Percentiles rank a stretch among this genome's conserved stretches.
These are phyloP conservation scores for Neostapfia colusana DNA, from an alignment of 176 grass and related monocot genomes.

Conservation along the genomic window DNA sequence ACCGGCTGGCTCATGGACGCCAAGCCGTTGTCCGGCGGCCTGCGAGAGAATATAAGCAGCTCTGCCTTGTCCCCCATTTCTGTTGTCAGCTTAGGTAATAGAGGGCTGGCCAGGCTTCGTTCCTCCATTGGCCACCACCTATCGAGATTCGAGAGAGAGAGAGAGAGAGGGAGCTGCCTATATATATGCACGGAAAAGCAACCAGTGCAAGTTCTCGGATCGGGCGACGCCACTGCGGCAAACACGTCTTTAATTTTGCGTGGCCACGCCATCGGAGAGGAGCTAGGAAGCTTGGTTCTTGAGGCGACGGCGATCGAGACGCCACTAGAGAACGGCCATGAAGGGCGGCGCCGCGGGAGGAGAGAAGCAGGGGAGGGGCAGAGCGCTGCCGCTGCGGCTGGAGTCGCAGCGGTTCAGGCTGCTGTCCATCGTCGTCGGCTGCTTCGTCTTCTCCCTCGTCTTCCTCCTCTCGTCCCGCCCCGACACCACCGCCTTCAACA, in stretches of 20 bases:
- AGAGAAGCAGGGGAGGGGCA: constrained; percentile 3
- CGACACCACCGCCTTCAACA: constrained; percentile 41
- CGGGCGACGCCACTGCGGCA: too few relatives aligned
- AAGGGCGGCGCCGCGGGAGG: constrained; percentile 35
- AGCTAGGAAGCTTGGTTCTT: background rate
- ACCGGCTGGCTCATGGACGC: too few relatives aligned
- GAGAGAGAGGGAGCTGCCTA: too few relatives aligned
- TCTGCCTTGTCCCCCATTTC: background rate
- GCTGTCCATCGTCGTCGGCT: constrained; percentile 61
- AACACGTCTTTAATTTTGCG: background rate
- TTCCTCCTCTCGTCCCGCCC: constrained; percentile 80
- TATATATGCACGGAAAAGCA: too few relatives aligned
- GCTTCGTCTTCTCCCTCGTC: constrained; percentile 68
- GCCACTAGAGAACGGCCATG: constrained; percentile 5
- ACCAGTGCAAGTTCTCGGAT: too few relatives aligned
- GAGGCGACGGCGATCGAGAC: background rate
- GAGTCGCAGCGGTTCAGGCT: constrained; percentile 67
- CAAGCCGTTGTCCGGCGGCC: too few relatives aligned
- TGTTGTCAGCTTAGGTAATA: background rate
- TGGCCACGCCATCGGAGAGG: background rate
- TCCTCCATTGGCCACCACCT: too few relatives aligned
- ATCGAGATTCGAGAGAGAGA: too few relatives aligned
- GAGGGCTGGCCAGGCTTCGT: background rate
- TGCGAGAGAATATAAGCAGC: too few relatives aligned
- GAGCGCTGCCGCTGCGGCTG: constrained; percentile 27